Base-by-base conservation (phyloP, 1,284 basidiomycete genomes). In the Pseudozyma hubeiensis region DNA sequence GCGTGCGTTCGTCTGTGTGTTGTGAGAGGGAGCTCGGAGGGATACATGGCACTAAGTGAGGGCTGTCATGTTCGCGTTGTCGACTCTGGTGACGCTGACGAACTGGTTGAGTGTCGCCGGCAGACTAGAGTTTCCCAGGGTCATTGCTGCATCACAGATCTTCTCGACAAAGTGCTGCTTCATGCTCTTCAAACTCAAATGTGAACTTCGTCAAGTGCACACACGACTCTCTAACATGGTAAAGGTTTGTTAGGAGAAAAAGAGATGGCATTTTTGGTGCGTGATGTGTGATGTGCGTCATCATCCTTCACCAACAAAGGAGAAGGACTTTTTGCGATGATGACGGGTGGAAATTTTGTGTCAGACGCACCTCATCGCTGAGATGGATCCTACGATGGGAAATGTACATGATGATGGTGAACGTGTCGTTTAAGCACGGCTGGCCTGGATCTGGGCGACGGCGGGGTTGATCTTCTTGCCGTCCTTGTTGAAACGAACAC, bases 401-500 rank as follows among this genome's bases (percentile, higher is more conserved):
- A 53, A 56, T 45, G 47, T 67, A 67, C 64, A 67, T 61, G 64
- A 44, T 9, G 8, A 45, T 13, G 17, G 35, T 11, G 14, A 33
- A 17, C 10, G 24, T 3, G 10, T 16, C 14, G 45, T 19, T 75
- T 71, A 75, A 24, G 68, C 60, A 17, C 64, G 61, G 46, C 34
- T 41, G 47, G 72, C 76, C 65, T 81, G 74, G 33, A 72, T 65
- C 67, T 73, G 70, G 34, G 79, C 75, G 11, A 81, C 80, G 35
- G 80, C 80, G 41, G 79, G 74, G 78, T 83, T 83, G 62, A 80
- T 75, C 79, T 84, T 94, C 90, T 98, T 98, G 85, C 93, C 93
- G 86, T 97, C 94, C 88, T 95, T 96, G 81, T 81, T 84, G 94
- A 94, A 99, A 84, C 97, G 90, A 80, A 97, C 88, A 81, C 97